Evolutionary conservation across 345 rosid species (phyloP), one percentile per base, ranked within the genome.

Genomic region (Pistacia atlantica): DNA sequence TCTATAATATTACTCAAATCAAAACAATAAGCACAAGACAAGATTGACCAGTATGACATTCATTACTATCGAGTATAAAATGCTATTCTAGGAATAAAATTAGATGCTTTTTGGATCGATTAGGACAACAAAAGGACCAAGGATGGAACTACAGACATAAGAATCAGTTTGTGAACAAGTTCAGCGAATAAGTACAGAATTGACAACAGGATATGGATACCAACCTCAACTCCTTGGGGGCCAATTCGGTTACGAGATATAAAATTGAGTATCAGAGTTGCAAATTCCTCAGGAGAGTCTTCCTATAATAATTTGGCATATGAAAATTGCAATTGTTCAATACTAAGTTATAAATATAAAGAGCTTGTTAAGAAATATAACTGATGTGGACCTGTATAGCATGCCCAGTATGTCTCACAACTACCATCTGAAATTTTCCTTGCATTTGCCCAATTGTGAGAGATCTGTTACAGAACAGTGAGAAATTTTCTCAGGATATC

Each of bases 371-470:
- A 4, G 69, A 31, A 75, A 54, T 10, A 70, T n/a, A 38, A 51
- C 56, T 18, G 35, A 72, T 58, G 28, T 4, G 45, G 51, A 95
- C 99, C 98, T 95, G 99, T 77, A 95, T 95, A 64, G 98, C 98
- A 89, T 95, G 99, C 59, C 98, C 98, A 0, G 99, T 90, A 84
- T 95, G 94, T 80, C 95, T 92, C 49, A 95, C 92, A 42, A 93
- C 95, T 28, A 93, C 91, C 98, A 95, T 92, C 83, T 95, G 99
- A 82, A 95, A 95, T 82, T 95, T 93, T 76, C 99, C 99, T 93
- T 93, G 98, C 99, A 95, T 95, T 86, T 95, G 98, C 65, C 97
- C 98, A 72, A 95, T 95, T 76, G 99, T 93, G 66, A 93, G 98
- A 48, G 91, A 68, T 83, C 99, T 95, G 86, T 78, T 33, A 69